These are phyloP conservation scores for Leccinellum rugosiceps DNA, from an alignment of 768 basidiomycete species.

Conservation along the genomic window DNA sequence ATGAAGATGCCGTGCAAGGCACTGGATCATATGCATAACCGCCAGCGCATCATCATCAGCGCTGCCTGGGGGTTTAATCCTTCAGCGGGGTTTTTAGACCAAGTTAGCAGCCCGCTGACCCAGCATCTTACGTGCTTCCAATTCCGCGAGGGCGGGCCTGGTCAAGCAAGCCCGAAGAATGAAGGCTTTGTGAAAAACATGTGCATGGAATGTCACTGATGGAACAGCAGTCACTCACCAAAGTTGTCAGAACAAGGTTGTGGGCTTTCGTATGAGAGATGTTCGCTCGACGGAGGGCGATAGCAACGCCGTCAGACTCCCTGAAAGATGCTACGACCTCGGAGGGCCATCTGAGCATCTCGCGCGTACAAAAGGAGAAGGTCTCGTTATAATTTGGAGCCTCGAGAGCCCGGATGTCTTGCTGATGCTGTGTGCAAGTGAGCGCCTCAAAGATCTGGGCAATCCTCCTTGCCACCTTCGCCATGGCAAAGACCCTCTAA, in stretches of 20 bases:
- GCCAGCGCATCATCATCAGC: no score
- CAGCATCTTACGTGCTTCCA: no score
- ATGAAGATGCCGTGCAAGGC: no score
- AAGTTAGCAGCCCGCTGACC: no score
- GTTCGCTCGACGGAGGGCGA: slow-evolving; percentile 34
- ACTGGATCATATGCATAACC: no score
- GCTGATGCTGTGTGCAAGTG: not conserved
- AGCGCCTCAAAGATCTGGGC: slow-evolving; percentile 42
- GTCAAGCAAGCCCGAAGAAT: not conserved
- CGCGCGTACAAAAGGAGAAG: slow-evolving; percentile 51
- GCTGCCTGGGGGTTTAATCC: no score
- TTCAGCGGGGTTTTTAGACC: no score
- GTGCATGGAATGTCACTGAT: not conserved
- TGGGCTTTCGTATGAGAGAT: slow-evolving; percentile 34
- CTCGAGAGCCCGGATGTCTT: slow-evolving; percentile 25
- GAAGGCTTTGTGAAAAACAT: not conserved
- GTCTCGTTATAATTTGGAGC: slow-evolving; percentile 61
- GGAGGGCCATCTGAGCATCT: slow-evolving; percentile 32
- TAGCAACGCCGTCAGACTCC: slow-evolving; percentile 10
- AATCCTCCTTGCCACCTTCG: slow-evolving; percentile 46
- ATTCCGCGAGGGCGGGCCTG: no score
- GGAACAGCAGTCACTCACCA: slow-evolving; percentile 40
- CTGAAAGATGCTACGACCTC: not conserved
- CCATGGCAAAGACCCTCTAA: slow-evolving; percentile 27
- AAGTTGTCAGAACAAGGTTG: slow-evolving; percentile 49